A percentile compares a stretch with the other conserved stretches of the same genome.
These are phyloP conservation scores for Entoloma clypeatum DNA, from an alignment of 1,284 basidiomycete genomes.

Conservation along the genomic window DNA sequence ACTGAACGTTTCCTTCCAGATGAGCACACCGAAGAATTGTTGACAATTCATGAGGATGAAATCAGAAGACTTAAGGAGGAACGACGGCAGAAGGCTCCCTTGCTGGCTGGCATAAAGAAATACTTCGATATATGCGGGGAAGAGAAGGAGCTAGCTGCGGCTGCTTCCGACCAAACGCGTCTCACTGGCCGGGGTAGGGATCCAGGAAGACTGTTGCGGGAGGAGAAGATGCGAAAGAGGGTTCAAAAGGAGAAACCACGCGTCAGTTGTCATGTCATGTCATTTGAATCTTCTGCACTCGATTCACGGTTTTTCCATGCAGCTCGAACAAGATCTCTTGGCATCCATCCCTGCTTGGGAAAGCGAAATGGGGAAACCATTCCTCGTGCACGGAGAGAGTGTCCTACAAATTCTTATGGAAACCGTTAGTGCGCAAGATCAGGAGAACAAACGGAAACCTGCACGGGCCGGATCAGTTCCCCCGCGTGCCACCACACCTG, in stretches of 20 bases:
- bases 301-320: conserved; percentile 11
- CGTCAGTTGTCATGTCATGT: conserved; percentile 43
- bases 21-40: conserved; percentile 84
- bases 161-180: conserved; percentile 75
- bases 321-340: conserved; percentile 90
- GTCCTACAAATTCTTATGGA: conserved; percentile 80
- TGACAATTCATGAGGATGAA: conserved; percentile 87
- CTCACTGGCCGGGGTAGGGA: conserved; percentile 78
- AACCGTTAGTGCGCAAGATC: conserved; percentile 61
- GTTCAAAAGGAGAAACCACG: conserved; percentile 94
- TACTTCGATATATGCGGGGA: conserved; percentile 93
- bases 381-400: conserved; percentile 84
- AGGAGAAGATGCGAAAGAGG: conserved; percentile 97
- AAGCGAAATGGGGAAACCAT: conserved; percentile 67
- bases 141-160: conserved; percentile 81
- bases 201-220: conserved; percentile 76
- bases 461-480: conserved; percentile 50
- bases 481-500: conserved; percentile 57
- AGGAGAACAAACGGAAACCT: conserved; percentile 66
- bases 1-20: conserved; percentile 45
- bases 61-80: conserved; percentile 80
- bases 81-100: conserved; percentile 68
- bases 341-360: conserved; percentile 86
- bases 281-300: neutral
- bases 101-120: conserved; percentile 78